Base-by-base conservation (phyloP, 2,329 filamentous ascomycete genomes). In the Aschersonia sp. region DNA sequence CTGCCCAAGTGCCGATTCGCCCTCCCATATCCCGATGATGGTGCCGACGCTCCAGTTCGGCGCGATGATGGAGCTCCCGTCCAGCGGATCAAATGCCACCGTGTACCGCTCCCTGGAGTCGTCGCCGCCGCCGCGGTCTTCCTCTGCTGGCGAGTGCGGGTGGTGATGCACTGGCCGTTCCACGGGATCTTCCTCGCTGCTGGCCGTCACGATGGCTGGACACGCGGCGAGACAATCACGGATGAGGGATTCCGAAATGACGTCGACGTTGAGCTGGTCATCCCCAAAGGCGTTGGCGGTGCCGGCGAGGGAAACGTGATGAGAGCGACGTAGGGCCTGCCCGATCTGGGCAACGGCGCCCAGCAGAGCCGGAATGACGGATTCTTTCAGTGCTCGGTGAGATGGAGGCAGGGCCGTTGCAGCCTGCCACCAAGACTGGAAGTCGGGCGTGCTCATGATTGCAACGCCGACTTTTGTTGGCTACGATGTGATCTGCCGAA, bases 61-160 rank as follows among this genome's bases (percentile, higher is more conserved):
- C 0, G 66, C 71, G 42, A 78, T 76, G 54, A 78, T 77, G 51
- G 74, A 80, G 58, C 73, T 77, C 9, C 78, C 78, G 53, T 82
- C 78, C 0, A 82, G 68, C 0, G 78, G 78, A 53, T 82, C 78
- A 53, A 81, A 82, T 0, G 76, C 77, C 7, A 80, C 60, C 0
- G 76, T 72, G 59, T 81, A 81, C 31, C 62, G 56, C 53, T 78
- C 72, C 6, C 45, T n/a, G 6, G 35, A 14, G 6, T 46, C 32
- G 3, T 49, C 29, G 1, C 48, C 30, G 1, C 48, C 30, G 37
- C 39, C 41, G 22, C 22, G 22, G 22, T 22, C 22, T 22, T 22
- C 22, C 22, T 22, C 22, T 22, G 2, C 22, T 22, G 22, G 3
- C 22, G 22, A 22, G 22, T 22, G 2, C 22, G 22, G 22, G 22